These are phyloP conservation scores for Coniochaeta ligniaria DNA, from an alignment of 2,329 filamentous ascomycete species.

Conservation along the genomic window DNA sequence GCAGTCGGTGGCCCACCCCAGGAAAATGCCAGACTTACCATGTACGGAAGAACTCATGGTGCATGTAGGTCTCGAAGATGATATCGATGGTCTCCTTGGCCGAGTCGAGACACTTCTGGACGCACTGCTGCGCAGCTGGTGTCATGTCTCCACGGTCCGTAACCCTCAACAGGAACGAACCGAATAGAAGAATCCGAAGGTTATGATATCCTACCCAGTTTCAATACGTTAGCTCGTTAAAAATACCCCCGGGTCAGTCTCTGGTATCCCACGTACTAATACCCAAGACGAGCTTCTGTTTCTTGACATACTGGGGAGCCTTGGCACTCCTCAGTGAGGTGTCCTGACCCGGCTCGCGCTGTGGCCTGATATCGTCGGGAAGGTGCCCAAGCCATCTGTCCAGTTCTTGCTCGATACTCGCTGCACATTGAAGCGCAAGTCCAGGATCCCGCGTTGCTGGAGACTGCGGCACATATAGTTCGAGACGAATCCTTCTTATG, in stretches of 20 bases:
- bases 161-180: slow-evolving; percentile 16
- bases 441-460: neutral
- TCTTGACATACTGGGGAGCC: slow-evolving; percentile 18
- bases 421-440: slow-evolving; percentile 4
- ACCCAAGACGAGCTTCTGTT: slow-evolving; percentile 17
- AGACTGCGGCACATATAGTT: slow-evolving; percentile 15
- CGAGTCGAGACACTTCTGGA: slow-evolving; percentile 17
- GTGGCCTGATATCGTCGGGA: slow-evolving; percentile 15
- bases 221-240: slow-evolving; percentile 1
- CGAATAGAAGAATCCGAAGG: slow-evolving; percentile 18
- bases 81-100: slow-evolving; percentile 20
- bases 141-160: slow-evolving; percentile 9
- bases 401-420: slow-evolving; percentile 15
- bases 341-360: slow-evolving; percentile 4
- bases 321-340: slow-evolving; percentile 12
- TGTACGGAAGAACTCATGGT: slow-evolving; percentile 12
- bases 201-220: slow-evolving; percentile 17
- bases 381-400: slow-evolving; percentile 15
- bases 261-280: slow-evolving; percentile 11
- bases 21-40: slow-evolving; percentile 12
- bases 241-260: no score
- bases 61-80: slow-evolving; percentile 8
- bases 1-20: neutral
- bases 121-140: slow-evolving; percentile 10
- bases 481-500: slow-evolving; percentile 16